Evolutionary conservation across 2,329 filamentous ascomycete species (phyloP), one percentile per base, ranked within the genome.

Genomic region (Phialocephala sp.): DNA sequence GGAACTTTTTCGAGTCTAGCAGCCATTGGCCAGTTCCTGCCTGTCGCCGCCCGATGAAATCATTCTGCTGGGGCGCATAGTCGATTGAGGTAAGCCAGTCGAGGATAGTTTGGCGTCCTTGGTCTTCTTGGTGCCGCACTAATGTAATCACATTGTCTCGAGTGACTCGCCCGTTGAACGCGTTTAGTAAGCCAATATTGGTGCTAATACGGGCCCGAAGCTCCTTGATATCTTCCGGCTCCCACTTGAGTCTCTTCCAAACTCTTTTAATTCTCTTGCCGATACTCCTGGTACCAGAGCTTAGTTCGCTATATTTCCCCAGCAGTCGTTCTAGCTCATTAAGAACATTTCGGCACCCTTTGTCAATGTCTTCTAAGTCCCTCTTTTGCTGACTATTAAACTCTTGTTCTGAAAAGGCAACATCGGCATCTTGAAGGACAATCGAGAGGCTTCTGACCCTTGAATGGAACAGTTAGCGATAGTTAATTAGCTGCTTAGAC

Each of bases 401-500:
- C 9, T 69, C 66, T n/a, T 60, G 39, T 15, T 67, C 39, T 15
- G 69, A 65, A 18, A 75, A 27, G 18, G 60, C 47, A 37, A 71
- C 62, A 12, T 76, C 70, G 55, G 73, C 66, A 68, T 74, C 70
- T 61, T 70, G 70, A 45, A 76, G 65, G 20, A 74, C 66, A 57
- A 72, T 72, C 8, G 72, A 72, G 15, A 77, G 69, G 41, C 58
- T 70, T 63, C 70, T 69, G 15, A 75, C 64, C 47, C 73, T 76
- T n/a, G 0, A n/a, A 58, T 54, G 9, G 15, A 62, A 41, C 60
- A 36, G 36, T 66, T 43, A 62, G 41, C 57, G 32, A 11, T 27
- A 2, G 8, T 64, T 20, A 24, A 59, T 24, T 1, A 57, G 2
- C 35, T 32, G 41, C 41, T 32, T 18, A 22, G n/a, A 39, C 14